A percentile compares a stretch with the other conserved stretches of the same genome.
Evolutionary conservation across 176 grass and related monocot species (phyloP).

Genomic region (Triticum urartu): DNA sequence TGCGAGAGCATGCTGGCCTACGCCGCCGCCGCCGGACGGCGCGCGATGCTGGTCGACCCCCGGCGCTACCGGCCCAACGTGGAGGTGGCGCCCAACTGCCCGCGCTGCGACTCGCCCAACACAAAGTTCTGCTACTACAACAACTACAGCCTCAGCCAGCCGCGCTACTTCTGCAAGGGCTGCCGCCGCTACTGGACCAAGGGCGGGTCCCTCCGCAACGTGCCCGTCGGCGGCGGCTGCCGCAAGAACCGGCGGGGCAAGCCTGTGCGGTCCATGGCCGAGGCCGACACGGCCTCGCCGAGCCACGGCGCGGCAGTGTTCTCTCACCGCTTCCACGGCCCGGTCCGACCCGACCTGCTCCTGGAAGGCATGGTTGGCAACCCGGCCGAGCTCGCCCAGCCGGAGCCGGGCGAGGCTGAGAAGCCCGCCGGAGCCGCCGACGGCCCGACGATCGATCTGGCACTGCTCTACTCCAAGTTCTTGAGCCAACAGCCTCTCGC

Average conservation of each 20-base stretch:
- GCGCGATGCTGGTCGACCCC: conserved; percentile 42
- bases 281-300: not conserved
- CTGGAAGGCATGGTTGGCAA: conserved; percentile 53
- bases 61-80: conserved; percentile 61
- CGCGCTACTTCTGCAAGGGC: conserved; percentile 91
- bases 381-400: not conserved
- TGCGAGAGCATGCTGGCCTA: conserved; percentile 47
- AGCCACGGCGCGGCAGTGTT: not conserved
- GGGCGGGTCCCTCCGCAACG: conserved; percentile 80
- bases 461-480: conserved; percentile 67
- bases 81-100: conserved; percentile 75
- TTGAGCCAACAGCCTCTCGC: conserved; percentile 15
- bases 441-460: conserved; percentile 46
- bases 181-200: conserved; percentile 95
- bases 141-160: conserved; percentile 91
- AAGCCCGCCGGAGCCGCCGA: not conserved
- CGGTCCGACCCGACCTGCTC: conserved; percentile 63
- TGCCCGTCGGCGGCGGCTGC: conserved; percentile 79
- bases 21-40: conserved; percentile 27
- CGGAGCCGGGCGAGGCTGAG: not conserved
- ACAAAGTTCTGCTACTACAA: conserved; percentile 99
- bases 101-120: conserved; percentile 80
- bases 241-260: conserved; percentile 74
- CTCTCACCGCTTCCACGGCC: conserved; percentile 22
- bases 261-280: conserved; percentile 4